These are phyloP conservation scores for Monoraphidium neglectum DNA, from an alignment of 139 green algal genomes.

Conservation along the genomic window DNA sequence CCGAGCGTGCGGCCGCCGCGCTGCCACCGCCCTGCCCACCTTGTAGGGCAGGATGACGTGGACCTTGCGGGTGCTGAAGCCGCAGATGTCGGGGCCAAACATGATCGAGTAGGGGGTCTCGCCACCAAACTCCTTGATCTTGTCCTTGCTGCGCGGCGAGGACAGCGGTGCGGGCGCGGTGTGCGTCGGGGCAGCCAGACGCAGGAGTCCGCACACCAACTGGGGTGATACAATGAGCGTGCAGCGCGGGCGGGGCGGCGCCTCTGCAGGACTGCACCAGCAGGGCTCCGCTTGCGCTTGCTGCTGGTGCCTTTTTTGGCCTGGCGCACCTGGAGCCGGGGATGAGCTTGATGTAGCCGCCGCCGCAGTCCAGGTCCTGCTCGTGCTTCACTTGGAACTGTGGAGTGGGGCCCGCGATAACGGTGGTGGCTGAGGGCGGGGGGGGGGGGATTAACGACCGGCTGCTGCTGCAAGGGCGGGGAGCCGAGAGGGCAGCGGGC, in stretches of 20 bases:
- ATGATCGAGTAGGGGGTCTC: slow-evolving; percentile 97
- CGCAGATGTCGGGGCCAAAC: slow-evolving; percentile 99
- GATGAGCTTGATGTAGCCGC: slow-evolving; percentile 92
- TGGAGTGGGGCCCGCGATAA: too few relatives aligned
- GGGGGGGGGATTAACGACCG: too few relatives aligned
- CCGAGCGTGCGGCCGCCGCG: too few relatives aligned
- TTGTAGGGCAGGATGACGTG: slow-evolving; percentile 97
- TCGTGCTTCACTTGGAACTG: slow-evolving; percentile 92
- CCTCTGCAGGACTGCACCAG: too few relatives aligned
- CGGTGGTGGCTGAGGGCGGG: too few relatives aligned
- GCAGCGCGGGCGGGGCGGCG: too few relatives aligned
- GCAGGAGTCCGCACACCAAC: too few relatives aligned
- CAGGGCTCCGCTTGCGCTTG: neutral
- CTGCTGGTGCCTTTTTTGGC: neutral
- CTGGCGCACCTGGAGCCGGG: slow-evolving; percentile 44
- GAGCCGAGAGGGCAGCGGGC: too few relatives aligned
- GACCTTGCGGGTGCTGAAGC: slow-evolving; percentile 80
- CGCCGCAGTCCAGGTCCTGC: slow-evolving; percentile 89
- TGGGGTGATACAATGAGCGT: too few relatives aligned
- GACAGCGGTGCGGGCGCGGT: too few relatives aligned
- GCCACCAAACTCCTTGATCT: slow-evolving; percentile 79
- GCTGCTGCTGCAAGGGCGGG: too few relatives aligned
- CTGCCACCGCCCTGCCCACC: too few relatives aligned
- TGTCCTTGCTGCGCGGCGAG: slow-evolving; percentile 43
- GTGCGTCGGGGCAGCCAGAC: neutral